These are phyloP conservation scores for Mycena kentingensis DNA, from an alignment of 768 basidiomycete genomes.

Conservation along the genomic window DNA sequence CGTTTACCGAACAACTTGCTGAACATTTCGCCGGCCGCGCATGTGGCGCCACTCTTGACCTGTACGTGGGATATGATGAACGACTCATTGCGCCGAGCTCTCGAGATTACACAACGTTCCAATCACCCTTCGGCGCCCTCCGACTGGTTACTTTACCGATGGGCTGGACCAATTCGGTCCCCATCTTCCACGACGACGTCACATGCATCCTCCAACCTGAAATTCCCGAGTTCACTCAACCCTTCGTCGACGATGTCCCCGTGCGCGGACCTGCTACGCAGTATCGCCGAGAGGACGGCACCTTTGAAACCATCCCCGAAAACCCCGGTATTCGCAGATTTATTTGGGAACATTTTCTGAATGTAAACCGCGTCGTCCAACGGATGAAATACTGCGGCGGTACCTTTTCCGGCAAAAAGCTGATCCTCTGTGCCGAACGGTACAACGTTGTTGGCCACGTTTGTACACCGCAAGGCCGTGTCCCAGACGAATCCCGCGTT, in stretches of 20 bases:
- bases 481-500: background rate
- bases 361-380: background rate
- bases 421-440: background rate
- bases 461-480: background rate
- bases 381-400: background rate
- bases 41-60: conserved; percentile 6
- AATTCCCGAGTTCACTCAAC: conserved; percentile 22
- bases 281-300: conserved; percentile 20
- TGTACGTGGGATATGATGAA: conserved; percentile 17
- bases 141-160: conserved; percentile 20
- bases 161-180: conserved; percentile 25
- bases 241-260: conserved; percentile 32
- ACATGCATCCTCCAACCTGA: conserved; percentile 27
- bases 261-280: conserved; percentile 25
- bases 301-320: conserved; percentile 13
- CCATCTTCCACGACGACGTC: conserved; percentile 27
- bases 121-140: conserved; percentile 17
- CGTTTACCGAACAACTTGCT: conserved; percentile 12
- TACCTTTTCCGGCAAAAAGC: background rate
- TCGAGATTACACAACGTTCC: conserved; percentile 19
- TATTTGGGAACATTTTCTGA: background rate
- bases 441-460: background rate
- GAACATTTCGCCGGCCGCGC: conserved; percentile 18
- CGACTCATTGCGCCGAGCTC: conserved; percentile 3
- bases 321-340: conserved; percentile 8